phyloP scores from a whole-genome alignment of 2,329 filamentous ascomycete genomes.

The Alternaria sp. region DNA sequence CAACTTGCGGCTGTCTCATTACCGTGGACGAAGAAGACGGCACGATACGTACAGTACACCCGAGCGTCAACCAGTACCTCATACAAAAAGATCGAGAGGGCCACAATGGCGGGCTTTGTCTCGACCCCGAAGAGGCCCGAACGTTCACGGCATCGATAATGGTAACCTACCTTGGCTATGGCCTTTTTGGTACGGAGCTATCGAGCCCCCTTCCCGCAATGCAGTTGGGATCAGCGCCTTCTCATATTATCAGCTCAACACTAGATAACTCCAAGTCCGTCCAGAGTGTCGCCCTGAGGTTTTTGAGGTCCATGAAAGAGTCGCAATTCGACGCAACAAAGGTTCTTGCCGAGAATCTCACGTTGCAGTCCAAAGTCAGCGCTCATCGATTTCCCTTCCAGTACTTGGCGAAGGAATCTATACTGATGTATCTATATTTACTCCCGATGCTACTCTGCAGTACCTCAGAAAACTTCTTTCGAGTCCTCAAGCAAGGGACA shows the following conservation, averaged over 20 bases:
- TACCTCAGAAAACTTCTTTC: neutral
- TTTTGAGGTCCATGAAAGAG: neutral
- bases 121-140: slow-evolving; percentile 1
- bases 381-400: neutral
- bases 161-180: slow-evolving; percentile 30
- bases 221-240: neutral
- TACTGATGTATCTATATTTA: neutral
- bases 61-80: slow-evolving; percentile 25
- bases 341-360: neutral
- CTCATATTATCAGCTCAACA: neutral
- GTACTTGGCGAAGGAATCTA: neutral
- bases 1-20: slow-evolving; percentile 28
- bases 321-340: neutral
- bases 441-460: neutral
- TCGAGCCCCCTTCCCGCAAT: slow-evolving; percentile 2
- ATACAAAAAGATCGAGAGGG: neutral
- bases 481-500: neutral
- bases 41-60: slow-evolving; percentile 25
- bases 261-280: neutral
- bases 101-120: neutral
- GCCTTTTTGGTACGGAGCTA: slow-evolving; percentile 22
- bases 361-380: neutral
- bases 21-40: slow-evolving; percentile 27
- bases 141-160: slow-evolving; percentile 19
- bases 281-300: neutral